Base-by-base conservation (phyloP, 768 basidiomycete genomes). In the Dictyophora rubrovolvata region DNA sequence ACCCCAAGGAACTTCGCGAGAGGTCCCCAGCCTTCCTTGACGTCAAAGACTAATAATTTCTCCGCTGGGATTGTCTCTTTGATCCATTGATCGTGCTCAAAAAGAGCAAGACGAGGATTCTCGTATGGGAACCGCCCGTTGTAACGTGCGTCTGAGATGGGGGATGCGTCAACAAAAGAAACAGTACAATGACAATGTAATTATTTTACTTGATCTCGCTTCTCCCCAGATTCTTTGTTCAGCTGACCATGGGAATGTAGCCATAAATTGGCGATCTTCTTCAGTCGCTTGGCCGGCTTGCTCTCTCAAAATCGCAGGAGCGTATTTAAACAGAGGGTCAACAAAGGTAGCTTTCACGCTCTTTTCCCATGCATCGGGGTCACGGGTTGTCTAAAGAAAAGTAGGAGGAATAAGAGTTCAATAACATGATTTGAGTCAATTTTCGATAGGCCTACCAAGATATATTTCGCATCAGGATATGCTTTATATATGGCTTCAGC, bases 381-480 rank as follows among this genome's bases (percentile, higher is more conserved):
- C 53, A 9, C 53, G 21, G 8, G 36, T 54, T 10, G 53, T 54
- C 53, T 54, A 16, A 23, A 6, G n/a, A n/a, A n/a, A n/a, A n/a
- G n/a, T n/a, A n/a, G n/a, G n/a, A 46, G 5, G 17, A 9, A 48
- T 48, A 14, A 42, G n/a, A 42, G 2, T 4, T 42, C 11, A 42
- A 42, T 42, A 42, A 12, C n/a, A 12, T 14, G n/a, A 14, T 14
- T 4, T 4, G 11, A 42, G 14, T 9, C 4, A 9, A 42, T 14
- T 9, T 12, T 12, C n/a, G 4, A 42, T 42, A 28, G 2, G 42
- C 12, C 10, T 12, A 56, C 55, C 46, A 56, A 33, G 16, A 56
- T 56, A 33, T 47, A 56, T 48, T 56, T 56, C 21, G 55, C 55
- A 48, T 56, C 46, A 7, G 55, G 55, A 42, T 56, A 56, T n/a